phyloP scores from a whole-genome alignment of 352 stramenopile species.

The Hyaloperonospora brassicae region DNA sequence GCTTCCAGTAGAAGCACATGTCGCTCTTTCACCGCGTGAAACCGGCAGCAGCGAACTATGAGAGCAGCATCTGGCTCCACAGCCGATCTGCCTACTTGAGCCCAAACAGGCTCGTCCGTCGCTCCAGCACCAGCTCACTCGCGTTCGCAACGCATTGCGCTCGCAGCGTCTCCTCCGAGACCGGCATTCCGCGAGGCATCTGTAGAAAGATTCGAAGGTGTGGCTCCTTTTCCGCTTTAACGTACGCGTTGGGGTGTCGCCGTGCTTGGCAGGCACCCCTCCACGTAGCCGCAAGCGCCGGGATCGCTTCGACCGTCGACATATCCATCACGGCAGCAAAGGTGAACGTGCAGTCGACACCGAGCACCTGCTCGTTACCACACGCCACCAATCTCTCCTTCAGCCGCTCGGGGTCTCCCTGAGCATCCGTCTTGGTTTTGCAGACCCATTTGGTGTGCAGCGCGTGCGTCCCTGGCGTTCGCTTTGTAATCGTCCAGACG shows the following conservation, averaged over 20 bases:
- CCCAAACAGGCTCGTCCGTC: slow-evolving; percentile 20
- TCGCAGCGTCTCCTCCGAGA: neutral
- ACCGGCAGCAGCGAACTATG: neutral
- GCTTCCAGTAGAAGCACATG: neutral
- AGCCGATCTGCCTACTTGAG: slow-evolving; percentile 24
- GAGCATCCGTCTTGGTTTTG: neutral
- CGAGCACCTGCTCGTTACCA: neutral
- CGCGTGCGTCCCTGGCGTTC: neutral
- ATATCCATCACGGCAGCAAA: neutral
- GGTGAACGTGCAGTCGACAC: neutral
- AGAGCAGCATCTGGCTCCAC: slow-evolving; percentile 20
- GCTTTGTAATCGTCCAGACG: neutral
- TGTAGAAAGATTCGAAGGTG: neutral
- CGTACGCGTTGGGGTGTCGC: too few relatives aligned
- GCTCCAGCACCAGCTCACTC: neutral
- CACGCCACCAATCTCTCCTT: neutral
- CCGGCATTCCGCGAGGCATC: neutral
- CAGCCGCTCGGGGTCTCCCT: neutral
- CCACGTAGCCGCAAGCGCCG: neutral
- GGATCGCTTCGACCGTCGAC: neutral
- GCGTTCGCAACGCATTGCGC: neutral
- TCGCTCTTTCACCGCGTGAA: neutral
- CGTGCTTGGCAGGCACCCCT: neutral
- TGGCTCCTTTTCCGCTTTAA: neutral
- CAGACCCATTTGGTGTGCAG: neutral